Conservation (phyloP, 1,139 yeast genomes). For the Debaryomyces coudertii region DNA sequence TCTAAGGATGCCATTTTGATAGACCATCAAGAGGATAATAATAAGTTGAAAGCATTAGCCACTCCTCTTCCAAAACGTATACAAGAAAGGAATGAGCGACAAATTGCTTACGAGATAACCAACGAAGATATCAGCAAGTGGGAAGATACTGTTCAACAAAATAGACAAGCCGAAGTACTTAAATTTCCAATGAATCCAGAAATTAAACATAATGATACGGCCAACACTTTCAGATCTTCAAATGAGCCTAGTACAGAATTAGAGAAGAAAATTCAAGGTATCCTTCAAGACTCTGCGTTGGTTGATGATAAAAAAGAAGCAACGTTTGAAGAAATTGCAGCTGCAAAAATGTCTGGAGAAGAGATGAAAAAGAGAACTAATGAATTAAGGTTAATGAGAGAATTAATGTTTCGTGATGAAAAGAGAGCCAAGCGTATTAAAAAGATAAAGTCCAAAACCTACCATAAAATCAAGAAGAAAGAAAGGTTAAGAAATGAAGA, state of each 20-base stretch:
- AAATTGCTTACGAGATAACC: slow-evolving; percentile 88
- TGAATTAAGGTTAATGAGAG: slow-evolving; percentile 90
- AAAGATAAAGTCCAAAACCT: slow-evolving; percentile 91
- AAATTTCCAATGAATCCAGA: slow-evolving; percentile 69
- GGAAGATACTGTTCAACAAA: slow-evolving; percentile 79
- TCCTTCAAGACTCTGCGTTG: slow-evolving; percentile 67
- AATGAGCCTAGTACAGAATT: slow-evolving; percentile 59
- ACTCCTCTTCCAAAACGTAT: slow-evolving; percentile 87
- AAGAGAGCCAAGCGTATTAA: slow-evolving; percentile 86
- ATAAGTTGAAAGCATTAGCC: slow-evolving; percentile 53
- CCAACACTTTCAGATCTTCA: slow-evolving; percentile 56
- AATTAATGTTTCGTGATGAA: slow-evolving; percentile 94
- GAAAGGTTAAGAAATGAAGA: slow-evolving; percentile 73
- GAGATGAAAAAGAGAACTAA: slow-evolving; percentile 78
- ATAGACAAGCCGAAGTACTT: slow-evolving; percentile 83
- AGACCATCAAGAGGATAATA: slow-evolving; percentile 38
- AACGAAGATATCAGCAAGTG: slow-evolving; percentile 86
- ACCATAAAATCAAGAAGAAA: slow-evolving; percentile 82
- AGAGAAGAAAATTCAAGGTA: slow-evolving; percentile 64
- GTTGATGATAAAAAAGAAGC: slow-evolving; percentile 76
- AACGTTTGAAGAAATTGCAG: slow-evolving; percentile 83
- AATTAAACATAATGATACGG: slow-evolving; percentile 48
- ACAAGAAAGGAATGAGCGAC: slow-evolving; percentile 83
- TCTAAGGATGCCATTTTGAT: slow-evolving; percentile 55
- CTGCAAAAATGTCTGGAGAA: slow-evolving; percentile 79